Percentiles rank a stretch among this genome's conserved stretches.
Conservation (phyloP, 768 basidiomycete genomes). For the Xerocomellus intermedius region DNA sequence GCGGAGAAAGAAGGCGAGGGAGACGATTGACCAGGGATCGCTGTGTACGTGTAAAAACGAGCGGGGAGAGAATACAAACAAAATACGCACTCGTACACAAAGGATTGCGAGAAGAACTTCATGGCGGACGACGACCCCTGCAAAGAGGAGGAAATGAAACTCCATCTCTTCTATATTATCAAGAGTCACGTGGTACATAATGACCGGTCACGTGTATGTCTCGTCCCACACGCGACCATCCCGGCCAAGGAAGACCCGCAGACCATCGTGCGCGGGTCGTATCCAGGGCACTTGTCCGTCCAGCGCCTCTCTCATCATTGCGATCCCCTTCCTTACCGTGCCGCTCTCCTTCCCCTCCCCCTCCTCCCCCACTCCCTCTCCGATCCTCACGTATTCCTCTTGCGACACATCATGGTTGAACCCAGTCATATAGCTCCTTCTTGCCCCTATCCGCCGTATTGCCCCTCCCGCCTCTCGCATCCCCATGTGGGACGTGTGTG, state of each 20-base stretch:
- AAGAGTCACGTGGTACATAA: conserved; percentile 7
- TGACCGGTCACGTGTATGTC: conserved; percentile 39
- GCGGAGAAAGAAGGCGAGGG: conserved; percentile 90
- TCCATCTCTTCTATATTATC: background rate
- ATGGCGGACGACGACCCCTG: conserved; percentile 46
- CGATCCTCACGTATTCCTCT: conserved; percentile 70
- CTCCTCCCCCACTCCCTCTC: conserved; percentile 47
- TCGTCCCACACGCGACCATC: conserved; percentile 49
- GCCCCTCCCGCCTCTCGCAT: conserved; percentile 58
- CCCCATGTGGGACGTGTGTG: conserved; percentile 81
- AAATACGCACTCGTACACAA: conserved; percentile 51
- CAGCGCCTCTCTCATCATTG: conserved; percentile 47
- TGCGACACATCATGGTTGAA: conserved; percentile 78
- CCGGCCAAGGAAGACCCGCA: conserved; percentile 50
- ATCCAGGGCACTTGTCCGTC: conserved; percentile 52
- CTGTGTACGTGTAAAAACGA: conserved; percentile 36
- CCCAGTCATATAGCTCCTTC: conserved; percentile 69
- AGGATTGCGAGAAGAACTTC: conserved; percentile 56
- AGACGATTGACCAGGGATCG: conserved; percentile 92
- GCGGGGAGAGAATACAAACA: fast-evolving
- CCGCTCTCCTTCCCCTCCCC: conserved; percentile 23
- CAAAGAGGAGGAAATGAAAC: background rate
- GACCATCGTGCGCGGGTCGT: conserved; percentile 73
- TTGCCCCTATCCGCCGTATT: conserved; percentile 56
- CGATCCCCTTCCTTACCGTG: conserved; percentile 42